Evolutionary conservation across 78 protist genomes (phyloP), one percentile per base, ranked within the genome.

Genomic region (Dictyostelium purpureum): DNA sequence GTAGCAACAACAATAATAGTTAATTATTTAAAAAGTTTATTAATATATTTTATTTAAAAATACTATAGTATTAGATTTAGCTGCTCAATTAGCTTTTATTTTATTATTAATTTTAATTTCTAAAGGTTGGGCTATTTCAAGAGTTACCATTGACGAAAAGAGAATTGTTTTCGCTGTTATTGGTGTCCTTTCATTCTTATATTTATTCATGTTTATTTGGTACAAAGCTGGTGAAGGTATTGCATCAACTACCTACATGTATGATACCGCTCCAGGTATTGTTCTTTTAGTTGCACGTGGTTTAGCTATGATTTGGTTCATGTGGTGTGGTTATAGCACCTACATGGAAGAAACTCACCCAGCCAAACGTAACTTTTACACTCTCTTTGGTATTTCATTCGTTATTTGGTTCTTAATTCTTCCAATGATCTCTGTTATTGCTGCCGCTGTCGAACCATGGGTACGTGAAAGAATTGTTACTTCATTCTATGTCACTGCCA

Each of bases 221-320:
- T 65, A 38, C 49, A 76, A 79, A 71, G 88, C 85, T 19, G 83
- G 85, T 33, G 42, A 69, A 33, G 83, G 81, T 61, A 67, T 47
- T 12, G 90, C 90, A 1, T 75, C 90, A 33, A 74, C 95, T 21
- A 66, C 76, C 26, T 91, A 91, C 82, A 73, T 91, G 82, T 91
- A 91, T 52, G 95, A 91, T 31, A 91, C 95, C 7, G 90, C 35
- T 11, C 95, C 95, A 75, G 95, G 95, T 74, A 91, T 91, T 40
- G 19, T 80, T 26, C 40, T 91, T 21, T 56, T 91, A 56, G 70
- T 91, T 35, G 77, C 69, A 19, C 63, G 95, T 49, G 45, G 76
- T 21, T 33, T 78, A 19, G 57, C 89, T 11, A 70, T 91, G 95
- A n/a, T 70, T 37, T 91, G 88, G 89, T 91, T 91, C 82, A 78